Conservation (phyloP, 306 rosid genomes). For the Citrullus mucosospermus region DNA sequence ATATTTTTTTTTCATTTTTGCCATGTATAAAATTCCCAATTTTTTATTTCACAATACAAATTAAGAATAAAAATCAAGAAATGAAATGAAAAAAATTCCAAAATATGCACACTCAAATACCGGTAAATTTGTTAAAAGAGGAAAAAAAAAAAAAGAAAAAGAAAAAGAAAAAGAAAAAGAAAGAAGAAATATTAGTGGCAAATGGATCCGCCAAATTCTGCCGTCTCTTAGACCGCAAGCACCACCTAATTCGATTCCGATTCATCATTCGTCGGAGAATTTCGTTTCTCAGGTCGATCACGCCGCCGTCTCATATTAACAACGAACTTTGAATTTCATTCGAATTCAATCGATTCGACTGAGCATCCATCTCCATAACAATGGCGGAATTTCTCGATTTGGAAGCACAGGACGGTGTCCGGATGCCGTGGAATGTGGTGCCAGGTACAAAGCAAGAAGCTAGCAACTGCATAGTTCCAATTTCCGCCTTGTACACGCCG, state of each 20-base stretch:
- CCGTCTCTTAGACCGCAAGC: neutral
- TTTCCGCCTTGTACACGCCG: conserved; percentile 75
- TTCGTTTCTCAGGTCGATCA: neutral
- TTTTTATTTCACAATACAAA: too few relatives aligned
- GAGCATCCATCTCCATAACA: neutral
- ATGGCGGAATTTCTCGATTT: conserved; percentile 88
- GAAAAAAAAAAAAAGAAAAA: neutral
- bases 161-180: neutral
- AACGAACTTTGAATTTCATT: neutral
- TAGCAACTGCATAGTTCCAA: conserved; percentile 54
- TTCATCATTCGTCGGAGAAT: neutral
- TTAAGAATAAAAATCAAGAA: neutral
- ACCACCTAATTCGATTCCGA: neutral
- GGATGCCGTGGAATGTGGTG: conserved; percentile 97
- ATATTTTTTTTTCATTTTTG: too few relatives aligned
- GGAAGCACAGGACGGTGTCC: conserved; percentile 88
- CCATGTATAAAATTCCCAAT: too few relatives aligned
- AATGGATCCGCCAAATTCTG: conserved; percentile 12
- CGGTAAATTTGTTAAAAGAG: neutral
- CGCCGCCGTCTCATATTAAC: neutral
- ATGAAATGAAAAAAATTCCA: neutral
- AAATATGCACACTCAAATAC: neutral
- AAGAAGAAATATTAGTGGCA: neutral
- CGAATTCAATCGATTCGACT: neutral
- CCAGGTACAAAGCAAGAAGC: conserved; percentile 84